A percentile compares a stretch with the other conserved stretches of the same genome.
Conservation (phyloP, 2,329 filamentous ascomycete species). For the Penicillium occitanis region DNA sequence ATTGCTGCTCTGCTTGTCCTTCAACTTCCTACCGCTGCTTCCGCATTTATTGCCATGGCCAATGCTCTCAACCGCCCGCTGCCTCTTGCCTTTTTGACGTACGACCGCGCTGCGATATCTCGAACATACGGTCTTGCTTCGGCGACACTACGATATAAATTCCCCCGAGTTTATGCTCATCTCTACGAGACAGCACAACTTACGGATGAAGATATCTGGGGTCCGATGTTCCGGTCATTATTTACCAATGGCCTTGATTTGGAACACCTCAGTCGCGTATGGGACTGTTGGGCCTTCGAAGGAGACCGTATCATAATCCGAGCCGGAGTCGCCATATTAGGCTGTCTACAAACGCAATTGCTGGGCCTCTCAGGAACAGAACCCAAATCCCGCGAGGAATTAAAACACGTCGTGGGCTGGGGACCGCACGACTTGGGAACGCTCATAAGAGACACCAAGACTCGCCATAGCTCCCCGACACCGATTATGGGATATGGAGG, state of each 20-base stretch:
- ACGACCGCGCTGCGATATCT: slow-evolving; percentile 57
- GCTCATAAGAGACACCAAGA: slow-evolving; percentile 28
- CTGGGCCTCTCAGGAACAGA: slow-evolving; percentile 39
- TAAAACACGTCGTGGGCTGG: slow-evolving; percentile 39
- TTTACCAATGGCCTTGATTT: slow-evolving; percentile 54
- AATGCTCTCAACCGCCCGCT: slow-evolving; percentile 63
- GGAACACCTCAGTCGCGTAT: slow-evolving; percentile 56
- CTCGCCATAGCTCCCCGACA: slow-evolving; percentile 39
- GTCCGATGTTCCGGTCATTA: slow-evolving; percentile 55
- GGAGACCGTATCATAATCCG: slow-evolving; percentile 54
- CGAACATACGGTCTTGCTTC: slow-evolving; percentile 58
- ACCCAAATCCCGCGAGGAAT: slow-evolving; percentile 36
- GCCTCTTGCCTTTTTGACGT: slow-evolving; percentile 61
- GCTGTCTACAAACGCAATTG: slow-evolving; percentile 45
- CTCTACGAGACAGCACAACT: slow-evolving; percentile 45
- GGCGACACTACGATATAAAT: slow-evolving; percentile 59
- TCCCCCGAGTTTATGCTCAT: slow-evolving; percentile 55
- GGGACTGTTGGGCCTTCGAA: slow-evolving; percentile 64
- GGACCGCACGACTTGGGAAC: slow-evolving; percentile 36
- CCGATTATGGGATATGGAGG: slow-evolving; percentile 37
- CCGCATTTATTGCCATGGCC: slow-evolving; percentile 59
- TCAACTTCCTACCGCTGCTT: slow-evolving; percentile 53
- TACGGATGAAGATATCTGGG: slow-evolving; percentile 49
- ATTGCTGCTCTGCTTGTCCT: slow-evolving; percentile 60
- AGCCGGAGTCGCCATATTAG: slow-evolving; percentile 46